Base-by-base conservation (phyloP, 1,284 basidiomycete species). In the Marasmius oreades region DNA sequence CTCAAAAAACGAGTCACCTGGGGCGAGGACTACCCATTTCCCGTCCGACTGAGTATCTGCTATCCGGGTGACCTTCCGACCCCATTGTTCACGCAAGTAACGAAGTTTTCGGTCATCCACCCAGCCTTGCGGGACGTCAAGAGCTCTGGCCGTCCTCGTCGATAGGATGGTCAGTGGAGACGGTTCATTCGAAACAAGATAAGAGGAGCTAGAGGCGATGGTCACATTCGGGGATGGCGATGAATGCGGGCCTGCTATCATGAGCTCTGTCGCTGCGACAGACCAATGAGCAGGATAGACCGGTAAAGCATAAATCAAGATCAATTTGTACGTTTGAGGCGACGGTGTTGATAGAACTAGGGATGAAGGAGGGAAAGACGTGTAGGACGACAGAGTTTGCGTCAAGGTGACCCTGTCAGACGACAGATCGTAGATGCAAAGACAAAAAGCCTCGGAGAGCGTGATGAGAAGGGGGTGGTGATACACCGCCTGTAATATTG, bases 221-320 rank as follows among this genome's bases (percentile, higher is more conserved):
- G 47, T n/a, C 45, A 54, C 46, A 60, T 59, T 51, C 62, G 56
- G 56, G 20, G 62, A 56, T 16, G 62, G 59, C 23, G 66, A 47
- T 24, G 61, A 44, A 12, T 67, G 59, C 34, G 67, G 63, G 31
- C 70, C 71, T 22, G 78, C 76, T 36, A 92, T 86, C 47, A 88
- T 77, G 45, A 92, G 71, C 62, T 92, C 90, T 5, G 88, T 89
- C 3, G 80, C 82, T 24, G 86, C 88, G n/a, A 87, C 80, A 36
- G 85, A 85, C 88, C 89, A 92, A 65, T 92, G 90, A 8, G 75
- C 73, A 1, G 89, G 89, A 66, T 88, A 92, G 36, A 92, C 85
- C n/a, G 88, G 89, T 24, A 82, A 73, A 8, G 87, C 75, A 67
- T 90, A 90, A 11, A 85, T 80, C 60, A 92, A 69, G 22, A 91